Percentiles rank a stretch among this genome's conserved stretches.
These are phyloP conservation scores for Dimocarpus longan DNA, from an alignment of 345 rosid species.

Conservation along the genomic window DNA sequence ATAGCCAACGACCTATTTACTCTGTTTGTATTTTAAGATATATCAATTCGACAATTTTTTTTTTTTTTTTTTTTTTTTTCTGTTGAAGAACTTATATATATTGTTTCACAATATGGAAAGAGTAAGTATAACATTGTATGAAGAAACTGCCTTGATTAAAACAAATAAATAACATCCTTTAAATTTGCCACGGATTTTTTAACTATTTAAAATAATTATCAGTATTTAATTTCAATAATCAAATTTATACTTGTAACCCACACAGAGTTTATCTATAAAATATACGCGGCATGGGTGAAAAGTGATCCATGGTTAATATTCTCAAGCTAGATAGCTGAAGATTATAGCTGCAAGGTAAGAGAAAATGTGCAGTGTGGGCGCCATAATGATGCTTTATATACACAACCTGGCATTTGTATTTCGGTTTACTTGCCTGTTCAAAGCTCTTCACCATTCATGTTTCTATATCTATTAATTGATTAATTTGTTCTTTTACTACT, in stretches of 20 bases:
- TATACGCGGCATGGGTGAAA: background rate
- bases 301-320: background rate
- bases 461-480: background rate
- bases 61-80: background rate
- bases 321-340: background rate
- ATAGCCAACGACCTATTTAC: background rate
- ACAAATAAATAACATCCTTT: background rate
- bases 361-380: background rate
- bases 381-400: background rate
- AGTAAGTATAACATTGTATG: too few species aligned
- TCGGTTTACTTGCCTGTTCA: background rate
- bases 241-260: too few species aligned
- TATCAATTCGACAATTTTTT: background rate
- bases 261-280: background rate
- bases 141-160: background rate
- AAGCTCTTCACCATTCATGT: conserved; percentile 3
- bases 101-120: background rate
- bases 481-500: background rate
- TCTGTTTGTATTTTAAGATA: conserved; percentile 5
- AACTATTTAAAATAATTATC: too few species aligned
- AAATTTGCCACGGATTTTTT: too few species aligned
- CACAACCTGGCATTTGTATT: background rate
- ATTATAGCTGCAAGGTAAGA: background rate
- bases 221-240: too few species aligned
- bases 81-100: background rate